Base-by-base conservation (phyloP, 306 rosid genomes). In the Cucurbita argyrosperma region DNA sequence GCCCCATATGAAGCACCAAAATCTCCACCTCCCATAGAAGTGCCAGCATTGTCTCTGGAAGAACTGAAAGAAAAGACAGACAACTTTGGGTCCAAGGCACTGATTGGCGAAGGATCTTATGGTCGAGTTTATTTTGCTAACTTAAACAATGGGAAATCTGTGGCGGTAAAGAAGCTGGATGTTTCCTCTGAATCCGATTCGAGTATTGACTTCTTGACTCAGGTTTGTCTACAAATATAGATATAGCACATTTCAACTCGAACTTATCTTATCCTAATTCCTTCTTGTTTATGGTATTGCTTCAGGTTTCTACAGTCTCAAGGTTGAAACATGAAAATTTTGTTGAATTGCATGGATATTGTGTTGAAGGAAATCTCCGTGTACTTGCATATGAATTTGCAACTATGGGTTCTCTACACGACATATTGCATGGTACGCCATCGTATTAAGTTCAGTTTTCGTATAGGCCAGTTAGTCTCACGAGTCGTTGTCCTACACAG, bases 41-140 rank as follows among this genome's bases (percentile, higher is more conserved):
- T 87, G 77, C 88, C 94, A 12, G 84, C 86, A 74, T 73, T 88
- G 79, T 80, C 94, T 63, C 68, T 86, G 76, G 94, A 84, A 63
- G 94, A 88, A 77, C 82, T 88, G 75, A 88, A 86, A 84, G 89
- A 86, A 79, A 86, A 80, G 80, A 88, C 94, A 8, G 94, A 88
- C 75, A 86, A 88, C 80, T 88, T 88, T 54, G 94, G 94, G 57
- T 88, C 94, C 49, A 84, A 88, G 82, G 90, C 90, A 39, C 76
- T 88, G 85, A 88, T 88, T 73, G 94, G 94, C 43, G 94, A 88
- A 83, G 94, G 94, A 74, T 88, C 94, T 2, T 88, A 86, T 61
- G 94, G 90, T 72, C 85, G 94, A 76, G 90, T 88, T 68, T 88
- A 88, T 79, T 85, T 56, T 60, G 90, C 94, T 61, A 84, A 78